phyloP scores from a whole-genome alignment of 306 rosid species.

The Purshia tridentata region DNA sequence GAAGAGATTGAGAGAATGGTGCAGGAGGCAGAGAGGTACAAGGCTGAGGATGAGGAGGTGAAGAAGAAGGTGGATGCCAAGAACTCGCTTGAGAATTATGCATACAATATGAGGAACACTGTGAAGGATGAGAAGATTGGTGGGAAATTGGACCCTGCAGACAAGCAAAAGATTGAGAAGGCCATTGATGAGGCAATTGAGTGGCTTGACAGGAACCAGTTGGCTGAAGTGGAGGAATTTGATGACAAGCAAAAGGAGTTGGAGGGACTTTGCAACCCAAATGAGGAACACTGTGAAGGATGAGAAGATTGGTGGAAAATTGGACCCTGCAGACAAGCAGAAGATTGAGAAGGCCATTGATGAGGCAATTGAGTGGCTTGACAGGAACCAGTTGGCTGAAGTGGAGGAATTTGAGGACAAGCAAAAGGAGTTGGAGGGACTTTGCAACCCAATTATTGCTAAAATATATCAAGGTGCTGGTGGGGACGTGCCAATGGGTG shows the following conservation, averaged over 20 bases:
- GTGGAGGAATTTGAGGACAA: conserved; percentile 53
- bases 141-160: conserved; percentile 30
- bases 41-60: conserved; percentile 49
- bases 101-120: conserved; percentile 44
- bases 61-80: conserved; percentile 51
- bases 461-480: conserved; percentile 47
- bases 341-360: conserved; percentile 54
- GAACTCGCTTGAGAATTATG: conserved; percentile 40
- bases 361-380: conserved; percentile 49
- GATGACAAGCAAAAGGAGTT: conserved; percentile 49
- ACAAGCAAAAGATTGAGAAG: conserved; percentile 50
- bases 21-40: conserved; percentile 43
- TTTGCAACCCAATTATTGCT: conserved; percentile 50
- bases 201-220: conserved; percentile 50
- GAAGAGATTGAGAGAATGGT: conserved; percentile 52
- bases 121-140: conserved; percentile 40
- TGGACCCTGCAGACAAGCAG: conserved; percentile 35
- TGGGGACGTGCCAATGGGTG: conserved; percentile 47
- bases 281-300: conserved; percentile 49
- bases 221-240: conserved; percentile 52
- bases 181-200: conserved; percentile 44
- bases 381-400: conserved; percentile 46
- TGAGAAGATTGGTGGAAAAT: conserved; percentile 38
- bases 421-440: conserved; percentile 46
- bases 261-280: conserved; percentile 51